These are phyloP conservation scores for Yamadazyma kanchanaburiensis DNA, from an alignment of 1,139 yeast species.

Conservation along the genomic window DNA sequence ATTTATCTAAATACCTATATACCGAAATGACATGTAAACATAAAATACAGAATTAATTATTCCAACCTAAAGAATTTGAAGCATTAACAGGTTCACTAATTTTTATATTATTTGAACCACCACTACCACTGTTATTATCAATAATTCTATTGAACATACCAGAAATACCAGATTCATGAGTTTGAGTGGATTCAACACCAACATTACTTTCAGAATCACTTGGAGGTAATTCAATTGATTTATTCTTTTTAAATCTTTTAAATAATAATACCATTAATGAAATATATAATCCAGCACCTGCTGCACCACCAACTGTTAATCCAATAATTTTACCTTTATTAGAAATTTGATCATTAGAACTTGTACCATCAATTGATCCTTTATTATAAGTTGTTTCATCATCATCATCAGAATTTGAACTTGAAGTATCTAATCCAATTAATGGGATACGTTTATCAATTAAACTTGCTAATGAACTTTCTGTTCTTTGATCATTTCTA, in stretches of 20 bases:
- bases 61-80: slow-evolving; percentile 47
- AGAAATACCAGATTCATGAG: slow-evolving; percentile 23
- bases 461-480: slow-evolving; percentile 47
- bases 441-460: slow-evolving; percentile 66
- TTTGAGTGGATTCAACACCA: slow-evolving; percentile 18
- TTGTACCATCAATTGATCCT: slow-evolving; percentile 41
- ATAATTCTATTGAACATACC: slow-evolving; percentile 31
- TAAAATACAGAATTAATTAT: slow-evolving; percentile 10
- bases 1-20: too few relatives aligned
- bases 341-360: slow-evolving; percentile 11
- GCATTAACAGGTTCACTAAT: slow-evolving; percentile 47
- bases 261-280: slow-evolving; percentile 46
- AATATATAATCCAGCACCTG: slow-evolving; percentile 60
- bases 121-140: slow-evolving; percentile 12
- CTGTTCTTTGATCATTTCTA: slow-evolving; percentile 45
- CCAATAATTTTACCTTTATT: slow-evolving; percentile 50
- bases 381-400: slow-evolving; percentile 37
- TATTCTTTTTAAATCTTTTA: slow-evolving; percentile 35
- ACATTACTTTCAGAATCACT: slow-evolving; percentile 41
- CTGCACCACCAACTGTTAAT: slow-evolving; percentile 63
- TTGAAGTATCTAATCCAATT: slow-evolving; percentile 38
- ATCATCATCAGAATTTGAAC: slow-evolving; percentile 17
- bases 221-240: slow-evolving; percentile 38
- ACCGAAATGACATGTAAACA: slow-evolving; percentile 5
- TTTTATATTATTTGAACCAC: slow-evolving; percentile 20